phyloP scores from a whole-genome alignment of 1,284 basidiomycete species.

The Melampsora larici-populina region DNA sequence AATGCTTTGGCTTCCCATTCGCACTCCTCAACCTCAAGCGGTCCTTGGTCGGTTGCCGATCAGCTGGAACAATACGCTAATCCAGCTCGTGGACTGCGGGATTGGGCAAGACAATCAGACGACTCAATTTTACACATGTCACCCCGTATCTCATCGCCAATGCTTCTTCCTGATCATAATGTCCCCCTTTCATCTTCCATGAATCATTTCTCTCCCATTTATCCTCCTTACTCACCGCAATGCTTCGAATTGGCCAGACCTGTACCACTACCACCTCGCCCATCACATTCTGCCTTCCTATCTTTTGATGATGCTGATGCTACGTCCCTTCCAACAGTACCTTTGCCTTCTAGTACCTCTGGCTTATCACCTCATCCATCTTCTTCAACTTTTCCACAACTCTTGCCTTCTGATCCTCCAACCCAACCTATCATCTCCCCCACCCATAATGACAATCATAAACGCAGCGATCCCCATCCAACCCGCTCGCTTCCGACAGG shows the following conservation, averaged over 20 bases:
- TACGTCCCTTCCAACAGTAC: neutral
- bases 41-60: neutral
- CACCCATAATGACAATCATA: neutral
- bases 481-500: neutral
- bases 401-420: neutral
- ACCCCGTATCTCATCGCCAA: neutral
- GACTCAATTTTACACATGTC: neutral
- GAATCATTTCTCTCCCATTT: neutral
- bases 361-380: neutral
- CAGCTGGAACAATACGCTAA: slow-evolving; percentile 2
- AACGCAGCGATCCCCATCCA: neutral
- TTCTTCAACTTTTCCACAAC: neutral
- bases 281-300: neutral
- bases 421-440: neutral
- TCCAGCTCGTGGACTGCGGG: neutral
- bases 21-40: neutral
- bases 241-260: neutral
- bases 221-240: neutral
- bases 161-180: neutral
- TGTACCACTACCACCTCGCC: neutral
- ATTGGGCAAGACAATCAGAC: neutral
- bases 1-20: neutral
- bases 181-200: neutral
- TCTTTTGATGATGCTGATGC: neutral
- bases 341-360: neutral